Evolutionary conservation across 176 grass and related monocot species (phyloP).

Genomic region (Tillandsia fasciculata): DNA sequence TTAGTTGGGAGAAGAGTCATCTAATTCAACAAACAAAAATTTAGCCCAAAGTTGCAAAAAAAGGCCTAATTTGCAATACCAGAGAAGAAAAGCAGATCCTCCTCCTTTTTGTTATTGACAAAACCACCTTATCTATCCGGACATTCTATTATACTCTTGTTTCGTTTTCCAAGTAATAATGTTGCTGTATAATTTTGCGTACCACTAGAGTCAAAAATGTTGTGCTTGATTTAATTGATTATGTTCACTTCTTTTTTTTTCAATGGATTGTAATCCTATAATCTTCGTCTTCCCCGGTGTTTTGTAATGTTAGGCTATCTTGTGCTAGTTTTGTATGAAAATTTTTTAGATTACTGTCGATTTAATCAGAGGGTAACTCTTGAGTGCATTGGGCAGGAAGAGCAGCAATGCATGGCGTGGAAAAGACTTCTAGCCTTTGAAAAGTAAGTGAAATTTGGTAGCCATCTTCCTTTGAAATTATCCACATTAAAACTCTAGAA

Average conservation of each 20-base stretch:
- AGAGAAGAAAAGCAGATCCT: no score
- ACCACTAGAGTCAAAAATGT: no score
- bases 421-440: conserved; percentile 88
- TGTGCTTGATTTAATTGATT: neutral
- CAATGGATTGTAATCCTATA: neutral
- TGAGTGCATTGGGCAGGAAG: conserved; percentile 60
- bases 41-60: no score
- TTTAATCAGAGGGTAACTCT: conserved; percentile 7
- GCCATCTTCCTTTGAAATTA: conserved; percentile 16
- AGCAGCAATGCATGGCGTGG: conserved; percentile 81
- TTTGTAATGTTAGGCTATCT: neutral
- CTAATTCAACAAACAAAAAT: no score
- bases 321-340: neutral
- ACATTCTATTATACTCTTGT: no score
- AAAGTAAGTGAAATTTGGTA: conserved; percentile 42
- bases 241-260: neutral
- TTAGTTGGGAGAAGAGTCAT: neutral
- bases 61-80: no score
- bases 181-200: neutral
- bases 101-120: no score
- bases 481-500: neutral
- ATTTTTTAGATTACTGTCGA: neutral
- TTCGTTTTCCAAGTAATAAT: no score
- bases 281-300: no score
- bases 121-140: no score